Evolutionary conservation across 73 alveolate genomes (phyloP), one percentile per base, ranked within the genome.

Genomic region (Paramecium bursaria): DNA sequence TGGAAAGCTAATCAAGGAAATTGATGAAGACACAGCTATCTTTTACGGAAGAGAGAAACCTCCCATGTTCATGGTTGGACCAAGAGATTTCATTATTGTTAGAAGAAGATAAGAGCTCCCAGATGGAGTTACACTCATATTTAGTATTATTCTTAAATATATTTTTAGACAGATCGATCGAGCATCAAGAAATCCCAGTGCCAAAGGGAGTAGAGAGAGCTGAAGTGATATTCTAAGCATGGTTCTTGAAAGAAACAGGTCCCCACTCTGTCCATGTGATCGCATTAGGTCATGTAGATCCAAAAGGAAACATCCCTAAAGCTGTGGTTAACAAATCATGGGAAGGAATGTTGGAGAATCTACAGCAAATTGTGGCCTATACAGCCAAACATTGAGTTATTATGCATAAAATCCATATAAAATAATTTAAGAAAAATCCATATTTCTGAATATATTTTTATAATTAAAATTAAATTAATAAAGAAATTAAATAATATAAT

Each of bases 21-120:
- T 54, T 5, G 75, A 54, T 23, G 2, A 54, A 54, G 29, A 54
- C 33, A 54, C 75, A 25, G 29, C 42, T 9, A 54, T 54, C 5
- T 54, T 15, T 54, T 54, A 54, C 29, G 75, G 48, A 54, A 54
- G 47, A 54, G 50, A 48, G 23, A 54, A 54, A 54, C 48, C 75
- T 22, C 75, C 75, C 6, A 3, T 54, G 14, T 5, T 26, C 5
- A 54, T 54, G 2, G 50, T 54, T 1, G 75, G 29, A 25, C 13
- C 75, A 2, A 54, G 75, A 23, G 75, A 54, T 26, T 54, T 54
- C 9, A 14, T 27, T 11, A 0, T 54, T 3, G 29, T 54, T 23
- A 54, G 25, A 7, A 21, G 75, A 23, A 5, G 7, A 22, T 54
- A 54, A 25, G 29, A 54, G 29, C 14, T 21, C 2, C 49, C 26